phyloP scores from a whole-genome alignment of 129 eudicot genomes.

The Centrapalus pauciflorus region DNA sequence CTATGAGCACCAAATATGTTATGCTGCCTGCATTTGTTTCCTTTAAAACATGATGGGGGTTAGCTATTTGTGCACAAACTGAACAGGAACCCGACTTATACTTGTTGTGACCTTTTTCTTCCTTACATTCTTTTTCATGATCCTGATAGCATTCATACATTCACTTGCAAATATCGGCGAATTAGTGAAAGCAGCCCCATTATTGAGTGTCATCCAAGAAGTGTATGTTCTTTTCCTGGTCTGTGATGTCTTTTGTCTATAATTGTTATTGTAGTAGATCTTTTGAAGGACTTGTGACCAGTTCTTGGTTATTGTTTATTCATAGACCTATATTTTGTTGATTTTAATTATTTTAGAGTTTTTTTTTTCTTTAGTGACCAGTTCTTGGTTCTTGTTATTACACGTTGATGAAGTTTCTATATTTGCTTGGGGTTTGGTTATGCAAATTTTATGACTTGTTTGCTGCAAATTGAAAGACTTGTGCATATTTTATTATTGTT shows the following conservation, averaged over 20 bases:
- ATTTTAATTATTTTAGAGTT: no score
- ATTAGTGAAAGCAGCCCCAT: conserved; percentile 61
- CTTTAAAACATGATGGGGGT: conserved; percentile 82
- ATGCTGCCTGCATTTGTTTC: conserved; percentile 89
- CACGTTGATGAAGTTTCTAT: no score
- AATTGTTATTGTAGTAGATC: no score
- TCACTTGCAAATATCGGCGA: conserved; percentile 78
- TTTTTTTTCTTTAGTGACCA: no score
- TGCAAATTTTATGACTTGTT: no score
- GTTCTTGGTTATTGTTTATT: no score
- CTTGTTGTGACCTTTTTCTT: conserved; percentile 67
- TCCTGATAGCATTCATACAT: conserved; percentile 75
- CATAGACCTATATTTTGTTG: no score
- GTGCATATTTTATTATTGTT: no score
- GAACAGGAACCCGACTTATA: conserved; percentile 67
- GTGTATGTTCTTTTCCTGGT: conserved; percentile 39
- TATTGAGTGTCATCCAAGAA: conserved; percentile 48
- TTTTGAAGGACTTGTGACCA: no score
- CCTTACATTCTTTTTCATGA: conserved; percentile 86
- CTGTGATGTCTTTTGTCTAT: background rate
- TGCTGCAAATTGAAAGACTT: no score
- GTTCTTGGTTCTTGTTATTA: no score
- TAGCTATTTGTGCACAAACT: conserved; percentile 93
- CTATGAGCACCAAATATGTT: conserved; percentile 41
- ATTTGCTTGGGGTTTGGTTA: no score